Evolutionary conservation across 345 rosid species (phyloP).

Genomic region (Euphorbia tirucalli): DNA sequence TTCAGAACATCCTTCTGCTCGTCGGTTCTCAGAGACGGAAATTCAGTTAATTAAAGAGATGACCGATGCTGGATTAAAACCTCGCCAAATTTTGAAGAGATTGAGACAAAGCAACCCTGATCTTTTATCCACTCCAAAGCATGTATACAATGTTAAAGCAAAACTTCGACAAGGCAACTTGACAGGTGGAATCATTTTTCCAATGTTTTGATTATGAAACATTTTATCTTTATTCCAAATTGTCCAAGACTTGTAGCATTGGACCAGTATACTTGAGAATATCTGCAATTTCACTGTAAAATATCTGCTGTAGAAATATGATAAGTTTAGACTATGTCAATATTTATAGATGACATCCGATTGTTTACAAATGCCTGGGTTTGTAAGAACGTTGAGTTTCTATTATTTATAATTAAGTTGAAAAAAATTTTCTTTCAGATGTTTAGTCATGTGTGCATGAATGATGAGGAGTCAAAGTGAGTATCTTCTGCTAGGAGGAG

Average conservation of each 20-base stretch:
- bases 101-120: slow-evolving; percentile 68
- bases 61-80: slow-evolving; percentile 72
- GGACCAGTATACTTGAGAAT: neutral
- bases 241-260: neutral
- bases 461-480: neutral
- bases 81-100: slow-evolving; percentile 66
- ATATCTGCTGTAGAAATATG: neutral
- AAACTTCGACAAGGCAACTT: slow-evolving; percentile 62
- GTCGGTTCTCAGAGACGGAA: slow-evolving; percentile 58
- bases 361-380: neutral
- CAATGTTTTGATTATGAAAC: neutral
- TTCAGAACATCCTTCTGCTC: slow-evolving; percentile 67
- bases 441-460: neutral
- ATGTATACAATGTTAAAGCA: slow-evolving; percentile 73
- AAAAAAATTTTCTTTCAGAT: neutral
- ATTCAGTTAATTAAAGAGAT: slow-evolving; percentile 58
- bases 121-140: slow-evolving; percentile 66
- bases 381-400: neutral
- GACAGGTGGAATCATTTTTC: slow-evolving; percentile 33
- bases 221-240: neutral
- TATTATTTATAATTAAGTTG: neutral
- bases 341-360: neutral
- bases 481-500: neutral
- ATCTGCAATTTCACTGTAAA: neutral
- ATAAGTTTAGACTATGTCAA: neutral